phyloP scores from a whole-genome alignment of 2,329 filamentous ascomycete genomes.

The Metarhizium anisopliae region DNA sequence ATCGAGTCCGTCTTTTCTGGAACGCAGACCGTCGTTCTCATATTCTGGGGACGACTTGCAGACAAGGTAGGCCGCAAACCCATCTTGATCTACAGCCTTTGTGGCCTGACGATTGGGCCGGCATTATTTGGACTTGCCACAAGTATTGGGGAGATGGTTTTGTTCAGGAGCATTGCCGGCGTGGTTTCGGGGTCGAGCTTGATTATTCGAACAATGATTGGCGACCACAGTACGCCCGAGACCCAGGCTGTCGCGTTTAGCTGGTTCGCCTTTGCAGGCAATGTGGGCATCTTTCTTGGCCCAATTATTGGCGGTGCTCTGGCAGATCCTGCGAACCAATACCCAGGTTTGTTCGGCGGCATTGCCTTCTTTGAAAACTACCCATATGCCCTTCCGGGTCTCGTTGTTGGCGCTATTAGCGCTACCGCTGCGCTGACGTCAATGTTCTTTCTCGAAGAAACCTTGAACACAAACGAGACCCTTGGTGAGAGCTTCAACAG shows the following conservation, averaged over 20 bases:
- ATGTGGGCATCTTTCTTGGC: slow-evolving; percentile 65
- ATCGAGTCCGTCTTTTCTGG: slow-evolving; percentile 68
- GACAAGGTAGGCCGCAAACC: slow-evolving; percentile 67
- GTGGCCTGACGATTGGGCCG: slow-evolving; percentile 52
- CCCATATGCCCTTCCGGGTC: slow-evolving; percentile 46
- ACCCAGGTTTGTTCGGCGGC: slow-evolving; percentile 42
- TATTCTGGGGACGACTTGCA: slow-evolving; percentile 55
- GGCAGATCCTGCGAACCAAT: slow-evolving; percentile 57
- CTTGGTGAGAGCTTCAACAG: background rate
- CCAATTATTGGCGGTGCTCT: slow-evolving; percentile 62
- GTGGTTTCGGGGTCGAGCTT: slow-evolving; percentile 67
- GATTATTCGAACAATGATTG: slow-evolving; percentile 68
- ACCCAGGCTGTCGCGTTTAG: slow-evolving; percentile 68
- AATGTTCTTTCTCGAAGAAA: slow-evolving; percentile 55
- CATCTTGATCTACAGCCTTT: slow-evolving; percentile 56
- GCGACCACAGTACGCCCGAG: slow-evolving; percentile 58
- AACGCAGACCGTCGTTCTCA: slow-evolving; percentile 70
- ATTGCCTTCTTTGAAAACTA: slow-evolving; percentile 37
- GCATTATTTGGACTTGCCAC: slow-evolving; percentile 60
- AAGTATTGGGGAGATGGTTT: slow-evolving; percentile 64
- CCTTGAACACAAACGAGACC: slow-evolving; percentile 26
- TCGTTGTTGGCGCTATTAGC: slow-evolving; percentile 48
- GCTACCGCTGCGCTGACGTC: slow-evolving; percentile 41
- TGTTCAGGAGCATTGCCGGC: slow-evolving; percentile 62
- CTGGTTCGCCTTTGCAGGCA: slow-evolving; percentile 67